These are phyloP conservation scores for Sclerotinia minor DNA, from an alignment of 2,329 filamentous ascomycete genomes.

Conservation along the genomic window DNA sequence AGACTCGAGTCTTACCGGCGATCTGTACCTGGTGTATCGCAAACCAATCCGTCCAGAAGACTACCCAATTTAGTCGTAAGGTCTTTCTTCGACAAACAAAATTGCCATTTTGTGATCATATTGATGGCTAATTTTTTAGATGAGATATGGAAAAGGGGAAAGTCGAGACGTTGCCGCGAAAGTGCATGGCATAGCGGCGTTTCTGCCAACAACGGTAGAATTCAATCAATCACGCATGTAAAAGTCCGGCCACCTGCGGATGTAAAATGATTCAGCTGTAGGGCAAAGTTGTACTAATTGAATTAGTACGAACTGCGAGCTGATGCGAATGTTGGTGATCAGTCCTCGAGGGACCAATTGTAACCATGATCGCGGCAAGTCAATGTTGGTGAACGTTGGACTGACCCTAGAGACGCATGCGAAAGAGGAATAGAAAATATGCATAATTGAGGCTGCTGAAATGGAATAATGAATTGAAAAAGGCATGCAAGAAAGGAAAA, in stretches of 20 bases:
- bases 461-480: constrained; percentile 3
- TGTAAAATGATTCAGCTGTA: constrained; percentile 25
- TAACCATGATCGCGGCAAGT: constrained; percentile 30
- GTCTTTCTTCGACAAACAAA: not conserved
- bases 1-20: not conserved
- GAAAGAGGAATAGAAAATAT: constrained; percentile 15
- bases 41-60: constrained; percentile 2
- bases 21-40: constrained; percentile 2
- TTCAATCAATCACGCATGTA: constrained; percentile 26
- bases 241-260: constrained; percentile 26
- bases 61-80: constrained; percentile 1
- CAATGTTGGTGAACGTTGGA: constrained; percentile 28
- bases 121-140: not conserved
- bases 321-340: constrained; percentile 25
- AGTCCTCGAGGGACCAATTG: constrained; percentile 26
- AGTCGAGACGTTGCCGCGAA: constrained; percentile 23
- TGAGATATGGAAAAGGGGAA: constrained; percentile 3
- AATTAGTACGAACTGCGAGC: constrained; percentile 23
- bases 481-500: not conserved
- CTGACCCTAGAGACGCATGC: constrained; percentile 18
- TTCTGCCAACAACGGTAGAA: constrained; percentile 25
- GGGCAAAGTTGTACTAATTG: constrained; percentile 26
- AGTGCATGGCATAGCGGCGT: constrained; percentile 25
- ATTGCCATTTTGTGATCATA: not conserved
- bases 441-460: constrained; percentile 17